These are phyloP conservation scores for Cryptococcus sp. DNA, from an alignment of 1,284 basidiomycete genomes.

Conservation along the genomic window DNA sequence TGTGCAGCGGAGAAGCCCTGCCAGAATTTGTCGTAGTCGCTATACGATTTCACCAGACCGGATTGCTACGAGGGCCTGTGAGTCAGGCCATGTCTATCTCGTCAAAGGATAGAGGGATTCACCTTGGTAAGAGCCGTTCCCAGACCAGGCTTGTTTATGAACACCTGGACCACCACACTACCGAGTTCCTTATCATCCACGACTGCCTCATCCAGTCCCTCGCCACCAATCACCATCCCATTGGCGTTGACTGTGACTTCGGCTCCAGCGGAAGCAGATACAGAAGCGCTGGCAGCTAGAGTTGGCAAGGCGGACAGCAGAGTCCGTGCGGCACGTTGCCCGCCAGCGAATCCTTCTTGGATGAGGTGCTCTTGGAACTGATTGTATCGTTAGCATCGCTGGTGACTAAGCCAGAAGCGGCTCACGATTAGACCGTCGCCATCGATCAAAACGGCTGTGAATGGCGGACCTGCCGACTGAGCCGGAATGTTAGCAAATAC, in stretches of 20 bases:
- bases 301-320: constrained; percentile 31
- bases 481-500: constrained; percentile 1
- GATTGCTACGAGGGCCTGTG: constrained; percentile 19
- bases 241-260: constrained; percentile 17
- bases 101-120: constrained; percentile 1
- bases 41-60: constrained; percentile 34
- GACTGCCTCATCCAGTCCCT: not conserved
- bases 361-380: constrained; percentile 38
- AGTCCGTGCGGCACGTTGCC: constrained; percentile 39
- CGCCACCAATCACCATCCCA: not conserved
- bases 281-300: constrained; percentile 16
- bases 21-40: constrained; percentile 44
- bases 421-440: constrained; percentile 47
- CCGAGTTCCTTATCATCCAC: constrained; percentile 13
- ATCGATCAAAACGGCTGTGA: constrained; percentile 45
- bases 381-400: not conserved
- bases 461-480: constrained; percentile 22
- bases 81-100: not conserved
- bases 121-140: constrained; percentile 45
- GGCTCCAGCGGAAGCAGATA: constrained; percentile 10
- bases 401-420: not conserved
- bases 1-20: constrained; percentile 44
- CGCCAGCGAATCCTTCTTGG: constrained; percentile 40
- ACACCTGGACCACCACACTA: constrained; percentile 42
- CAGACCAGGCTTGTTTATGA: constrained; percentile 45